These are phyloP conservation scores for Colletotrichum camelliae DNA, from an alignment of 2,329 filamentous ascomycete genomes.

Conservation along the genomic window DNA sequence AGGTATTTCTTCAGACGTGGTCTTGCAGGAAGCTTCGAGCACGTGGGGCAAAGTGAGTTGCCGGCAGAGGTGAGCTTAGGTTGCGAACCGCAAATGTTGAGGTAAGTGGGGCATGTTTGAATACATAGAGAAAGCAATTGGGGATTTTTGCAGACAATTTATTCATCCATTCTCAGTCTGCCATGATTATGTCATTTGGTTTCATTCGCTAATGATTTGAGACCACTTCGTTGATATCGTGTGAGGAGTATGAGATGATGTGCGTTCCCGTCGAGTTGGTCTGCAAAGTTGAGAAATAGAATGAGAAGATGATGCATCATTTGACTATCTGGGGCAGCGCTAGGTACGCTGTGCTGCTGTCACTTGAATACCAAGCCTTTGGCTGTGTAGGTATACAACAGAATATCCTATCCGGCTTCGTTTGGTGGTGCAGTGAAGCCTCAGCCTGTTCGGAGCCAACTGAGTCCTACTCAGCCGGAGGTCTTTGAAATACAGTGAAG, in stretches of 20 bases:
- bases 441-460: background rate
- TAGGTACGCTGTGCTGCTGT: background rate
- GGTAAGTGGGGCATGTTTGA: background rate
- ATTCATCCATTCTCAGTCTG: no score
- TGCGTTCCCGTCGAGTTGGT: background rate
- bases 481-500: background rate
- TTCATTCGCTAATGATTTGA: background rate
- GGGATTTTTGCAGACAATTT: background rate
- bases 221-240: background rate
- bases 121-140: background rate
- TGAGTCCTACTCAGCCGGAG: background rate
- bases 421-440: background rate
- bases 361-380: background rate
- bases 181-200: rapidly evolving
- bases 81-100: background rate
- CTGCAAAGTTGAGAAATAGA: background rate
- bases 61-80: background rate
- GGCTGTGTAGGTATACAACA: background rate
- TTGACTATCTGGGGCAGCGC: background rate
- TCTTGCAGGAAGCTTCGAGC: background rate
- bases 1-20: background rate
- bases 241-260: background rate
- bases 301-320: background rate
- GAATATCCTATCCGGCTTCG: background rate
- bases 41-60: background rate